Conservation (phyloP, 257 asterid genomes). For the Solanum virginianum region DNA sequence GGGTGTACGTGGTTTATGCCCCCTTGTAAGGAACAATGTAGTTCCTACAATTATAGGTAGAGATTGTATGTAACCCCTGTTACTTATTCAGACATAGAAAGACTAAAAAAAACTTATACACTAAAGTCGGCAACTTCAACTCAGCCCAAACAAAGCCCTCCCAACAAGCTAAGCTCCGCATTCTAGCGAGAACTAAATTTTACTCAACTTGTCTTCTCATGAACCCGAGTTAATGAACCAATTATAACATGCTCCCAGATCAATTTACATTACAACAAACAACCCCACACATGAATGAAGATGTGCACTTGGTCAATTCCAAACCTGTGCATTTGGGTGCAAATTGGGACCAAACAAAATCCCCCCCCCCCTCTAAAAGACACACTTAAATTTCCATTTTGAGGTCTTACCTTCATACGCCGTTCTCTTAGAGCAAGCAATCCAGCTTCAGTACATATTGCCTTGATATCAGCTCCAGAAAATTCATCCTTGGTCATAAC, state of each 20-base stretch:
- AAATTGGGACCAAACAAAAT: background rate
- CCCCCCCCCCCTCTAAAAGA: background rate
- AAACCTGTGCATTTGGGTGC: background rate
- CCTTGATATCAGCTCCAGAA: conserved; percentile 95
- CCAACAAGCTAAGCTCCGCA: background rate
- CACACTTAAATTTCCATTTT: background rate
- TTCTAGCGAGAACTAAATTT: background rate
- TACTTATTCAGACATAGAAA: background rate
- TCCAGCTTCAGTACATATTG: conserved; percentile 95
- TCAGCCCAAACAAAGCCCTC: background rate
- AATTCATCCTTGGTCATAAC: conserved; percentile 92
- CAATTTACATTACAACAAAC: background rate
- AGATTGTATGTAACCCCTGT: background rate
- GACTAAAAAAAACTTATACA: too few relatives aligned
- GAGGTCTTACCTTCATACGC: conserved; percentile 64
- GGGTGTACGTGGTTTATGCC: background rate
- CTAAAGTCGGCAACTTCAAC: background rate
- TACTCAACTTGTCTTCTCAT: background rate
- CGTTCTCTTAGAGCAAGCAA: conserved; percentile 88
- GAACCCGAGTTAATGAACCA: background rate
- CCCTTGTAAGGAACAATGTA: background rate
- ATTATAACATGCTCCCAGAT: background rate
- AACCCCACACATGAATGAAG: background rate
- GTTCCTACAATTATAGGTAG: background rate
- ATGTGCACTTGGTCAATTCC: background rate